A percentile compares a stretch with the other conserved stretches of the same genome.
Conservation (phyloP, 495 filamentous ascomycete genomes). For the Neurospora intermedia region DNA sequence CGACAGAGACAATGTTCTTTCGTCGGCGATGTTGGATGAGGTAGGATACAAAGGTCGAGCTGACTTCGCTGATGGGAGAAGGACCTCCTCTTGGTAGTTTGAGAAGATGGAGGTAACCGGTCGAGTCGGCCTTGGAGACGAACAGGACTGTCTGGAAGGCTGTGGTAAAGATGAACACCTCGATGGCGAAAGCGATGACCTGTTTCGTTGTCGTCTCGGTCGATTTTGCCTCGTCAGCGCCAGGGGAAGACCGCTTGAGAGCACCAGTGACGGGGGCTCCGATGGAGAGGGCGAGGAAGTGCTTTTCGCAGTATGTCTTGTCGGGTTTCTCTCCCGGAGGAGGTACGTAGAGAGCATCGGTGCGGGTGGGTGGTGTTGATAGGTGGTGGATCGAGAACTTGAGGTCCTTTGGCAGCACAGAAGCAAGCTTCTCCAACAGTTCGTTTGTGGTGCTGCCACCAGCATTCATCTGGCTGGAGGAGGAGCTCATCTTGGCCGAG, state of each 20-base stretch:
- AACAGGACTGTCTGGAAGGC: slow-evolving; percentile 76
- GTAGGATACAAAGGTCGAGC: slow-evolving; percentile 63
- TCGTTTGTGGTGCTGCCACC: neutral
- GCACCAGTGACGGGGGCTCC: slow-evolving; percentile 9
- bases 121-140: slow-evolving; percentile 94
- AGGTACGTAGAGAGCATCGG: slow-evolving; percentile 65
- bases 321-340: slow-evolving; percentile 58
- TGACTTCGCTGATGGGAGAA: slow-evolving; percentile 63
- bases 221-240: slow-evolving; percentile 17
- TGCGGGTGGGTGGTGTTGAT: slow-evolving; percentile 69
- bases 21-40: slow-evolving; percentile 57
- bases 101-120: slow-evolving; percentile 67
- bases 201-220: slow-evolving; percentile 1
- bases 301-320: slow-evolving; percentile 74
- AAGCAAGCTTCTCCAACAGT: slow-evolving; percentile 48
- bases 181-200: slow-evolving; percentile 40
- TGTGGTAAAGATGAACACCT: slow-evolving; percentile 62
- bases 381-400: slow-evolving; percentile 73
- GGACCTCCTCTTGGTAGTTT: slow-evolving; percentile 47
- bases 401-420: slow-evolving; percentile 57
- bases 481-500: neutral
- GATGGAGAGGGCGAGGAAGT: slow-evolving; percentile 72
- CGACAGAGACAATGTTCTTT: slow-evolving; percentile 58
- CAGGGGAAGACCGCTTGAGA: slow-evolving; percentile 19
- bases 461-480: neutral